Percentiles rank a stretch among this genome's conserved stretches.
phyloP scores from a whole-genome alignment of 2,329 filamentous ascomycete genomes.

The Grosmannia penicillata region DNA sequence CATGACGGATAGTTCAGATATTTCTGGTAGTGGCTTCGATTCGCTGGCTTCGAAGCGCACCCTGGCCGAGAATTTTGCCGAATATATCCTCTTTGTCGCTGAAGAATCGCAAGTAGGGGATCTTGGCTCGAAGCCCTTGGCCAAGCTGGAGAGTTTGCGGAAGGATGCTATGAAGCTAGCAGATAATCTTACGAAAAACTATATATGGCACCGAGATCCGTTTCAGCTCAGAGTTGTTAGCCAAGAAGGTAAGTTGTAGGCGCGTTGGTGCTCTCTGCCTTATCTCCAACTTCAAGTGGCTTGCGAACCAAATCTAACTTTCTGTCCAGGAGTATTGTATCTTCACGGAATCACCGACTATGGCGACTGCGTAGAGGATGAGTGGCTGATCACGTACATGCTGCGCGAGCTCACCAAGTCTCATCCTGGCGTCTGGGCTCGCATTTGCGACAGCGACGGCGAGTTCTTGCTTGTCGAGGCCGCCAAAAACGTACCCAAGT shows the following conservation, averaged over 20 bases:
- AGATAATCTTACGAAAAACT: slow-evolving; percentile 56
- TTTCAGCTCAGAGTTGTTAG: slow-evolving; percentile 57
- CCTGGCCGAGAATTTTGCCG: slow-evolving; percentile 70
- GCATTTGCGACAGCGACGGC: slow-evolving; percentile 75
- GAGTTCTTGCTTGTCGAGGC: slow-evolving; percentile 94
- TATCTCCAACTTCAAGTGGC: no score
- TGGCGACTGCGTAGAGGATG: slow-evolving; percentile 89
- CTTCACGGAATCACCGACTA: slow-evolving; percentile 72
- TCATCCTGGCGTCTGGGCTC: slow-evolving; percentile 64
- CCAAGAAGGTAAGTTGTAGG: slow-evolving; percentile 43
- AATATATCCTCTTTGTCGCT: slow-evolving; percentile 68
- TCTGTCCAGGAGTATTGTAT: slow-evolving; percentile 33
- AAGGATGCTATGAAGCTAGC: slow-evolving; percentile 50
- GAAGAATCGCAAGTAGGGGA: slow-evolving; percentile 32
- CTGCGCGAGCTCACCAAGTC: slow-evolving; percentile 65
- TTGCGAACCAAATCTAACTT: no score
- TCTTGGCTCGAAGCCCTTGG: slow-evolving; percentile 35
- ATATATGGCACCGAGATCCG: slow-evolving; percentile 86
- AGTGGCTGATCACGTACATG: slow-evolving; percentile 91
- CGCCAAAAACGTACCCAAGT: slow-evolving; percentile 71
- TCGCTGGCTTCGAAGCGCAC: background rate
- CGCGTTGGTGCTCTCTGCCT: no score
- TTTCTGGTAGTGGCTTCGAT: background rate
- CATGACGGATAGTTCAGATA: background rate
- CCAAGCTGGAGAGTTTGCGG: slow-evolving; percentile 56